Evolutionary conservation across 495 filamentous ascomycete genomes (phyloP).

Genomic region (Penicillium tannophilum): DNA sequence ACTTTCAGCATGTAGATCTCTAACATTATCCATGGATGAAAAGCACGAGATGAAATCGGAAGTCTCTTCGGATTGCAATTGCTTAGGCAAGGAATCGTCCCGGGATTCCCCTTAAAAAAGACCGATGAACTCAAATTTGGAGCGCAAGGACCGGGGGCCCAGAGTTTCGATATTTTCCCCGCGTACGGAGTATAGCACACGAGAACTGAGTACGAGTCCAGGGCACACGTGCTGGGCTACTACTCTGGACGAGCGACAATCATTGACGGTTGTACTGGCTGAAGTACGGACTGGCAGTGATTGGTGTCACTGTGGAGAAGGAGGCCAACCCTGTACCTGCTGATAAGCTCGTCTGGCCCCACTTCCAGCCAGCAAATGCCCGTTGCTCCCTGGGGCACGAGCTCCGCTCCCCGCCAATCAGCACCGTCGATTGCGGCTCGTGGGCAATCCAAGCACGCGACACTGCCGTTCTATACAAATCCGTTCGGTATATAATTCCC

Average conservation of each 20-base stretch:
- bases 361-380: slow-evolving; percentile 25
- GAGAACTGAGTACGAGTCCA: slow-evolving; percentile 1
- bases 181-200: background rate
- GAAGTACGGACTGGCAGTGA: background rate
- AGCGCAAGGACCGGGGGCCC: no score
- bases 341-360: slow-evolving; percentile 28
- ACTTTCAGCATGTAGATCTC: background rate
- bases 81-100: background rate
- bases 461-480: slow-evolving; percentile 26
- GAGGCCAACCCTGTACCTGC: slow-evolving; percentile 4
- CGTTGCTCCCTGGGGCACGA: slow-evolving; percentile 27
- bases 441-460: slow-evolving; percentile 51
- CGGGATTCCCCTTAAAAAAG: background rate
- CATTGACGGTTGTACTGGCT: background rate
- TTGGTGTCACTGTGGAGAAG: background rate
- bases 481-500: slow-evolving; percentile 17
- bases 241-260: slow-evolving; percentile 24
- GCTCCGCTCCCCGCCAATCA: slow-evolving; percentile 36
- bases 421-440: slow-evolving; percentile 26
- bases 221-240: slow-evolving; percentile 40
- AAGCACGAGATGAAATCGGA: background rate
- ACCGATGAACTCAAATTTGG: background rate
- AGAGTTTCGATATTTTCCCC: background rate
- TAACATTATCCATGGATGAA: background rate
- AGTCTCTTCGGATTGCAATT: background rate